Conservation (phyloP, 768 basidiomycete genomes). For the Phaeotremella fagi region DNA sequence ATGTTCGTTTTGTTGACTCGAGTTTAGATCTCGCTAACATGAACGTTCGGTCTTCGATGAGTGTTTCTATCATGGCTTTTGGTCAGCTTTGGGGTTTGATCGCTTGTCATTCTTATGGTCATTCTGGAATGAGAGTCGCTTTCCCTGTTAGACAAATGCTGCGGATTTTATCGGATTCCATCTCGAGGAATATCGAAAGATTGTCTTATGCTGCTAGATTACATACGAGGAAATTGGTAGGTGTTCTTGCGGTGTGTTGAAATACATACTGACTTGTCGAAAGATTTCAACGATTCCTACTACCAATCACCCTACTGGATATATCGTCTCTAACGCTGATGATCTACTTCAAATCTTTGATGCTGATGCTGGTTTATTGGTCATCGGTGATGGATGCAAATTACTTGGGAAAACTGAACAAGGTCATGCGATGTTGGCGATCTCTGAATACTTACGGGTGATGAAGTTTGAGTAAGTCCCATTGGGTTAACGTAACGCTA, state of each 20-base stretch:
- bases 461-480: conserved; percentile 63
- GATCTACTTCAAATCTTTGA: conserved; percentile 73
- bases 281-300: conserved; percentile 69
- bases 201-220: conserved; percentile 70
- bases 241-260: conserved; percentile 22
- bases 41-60: conserved; percentile 79
- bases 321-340: conserved; percentile 74
- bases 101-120: conserved; percentile 70
- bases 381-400: conserved; percentile 62
- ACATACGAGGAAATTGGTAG: conserved; percentile 69
- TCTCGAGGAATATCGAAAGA: conserved; percentile 73
- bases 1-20: conserved; percentile 1
- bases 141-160: conserved; percentile 81
- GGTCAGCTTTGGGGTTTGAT: conserved; percentile 75
- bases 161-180: conserved; percentile 69
- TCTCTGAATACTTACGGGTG: conserved; percentile 72
- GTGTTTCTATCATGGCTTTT: conserved; percentile 76
- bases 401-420: conserved; percentile 51
- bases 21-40: conserved; percentile 66
- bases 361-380: conserved; percentile 54
- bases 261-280: neutral
- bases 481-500: neutral
- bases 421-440: conserved; percentile 70
- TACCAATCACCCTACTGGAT: conserved; percentile 65
- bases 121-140: conserved; percentile 74